phyloP scores from a whole-genome alignment of 23 red algal species.

The Gracilaria domingensis region DNA sequence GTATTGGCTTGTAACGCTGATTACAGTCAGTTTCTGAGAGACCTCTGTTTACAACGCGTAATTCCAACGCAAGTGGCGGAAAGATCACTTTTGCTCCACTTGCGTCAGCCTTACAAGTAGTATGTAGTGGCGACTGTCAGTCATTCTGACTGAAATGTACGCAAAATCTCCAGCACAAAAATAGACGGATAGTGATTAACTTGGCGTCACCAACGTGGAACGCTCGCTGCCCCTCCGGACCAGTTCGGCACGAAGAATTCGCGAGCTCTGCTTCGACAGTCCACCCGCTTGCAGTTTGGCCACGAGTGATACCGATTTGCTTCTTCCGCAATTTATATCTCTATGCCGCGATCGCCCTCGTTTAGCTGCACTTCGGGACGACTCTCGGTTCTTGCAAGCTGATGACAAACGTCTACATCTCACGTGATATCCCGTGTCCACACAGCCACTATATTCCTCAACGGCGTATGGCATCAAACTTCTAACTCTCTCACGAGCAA shows the following conservation, averaged over 20 bases:
- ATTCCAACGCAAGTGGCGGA: neutral
- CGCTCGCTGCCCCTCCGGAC: neutral
- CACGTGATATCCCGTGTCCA: conserved; percentile 3
- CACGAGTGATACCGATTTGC: neutral
- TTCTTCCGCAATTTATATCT: neutral
- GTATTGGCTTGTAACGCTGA: neutral
- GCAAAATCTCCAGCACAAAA: neutral
- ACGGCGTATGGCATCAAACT: no score
- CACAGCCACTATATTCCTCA: neutral
- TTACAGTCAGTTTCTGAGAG: neutral
- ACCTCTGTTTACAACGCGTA: neutral
- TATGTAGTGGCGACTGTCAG: neutral
- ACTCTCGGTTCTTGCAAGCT: neutral
- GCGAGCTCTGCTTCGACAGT: neutral
- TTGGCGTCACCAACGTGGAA: neutral
- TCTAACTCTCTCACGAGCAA: neutral
- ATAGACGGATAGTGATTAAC: neutral
- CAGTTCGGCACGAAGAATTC: neutral
- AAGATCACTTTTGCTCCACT: neutral
- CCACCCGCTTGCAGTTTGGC: neutral
- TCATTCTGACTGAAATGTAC: neutral
- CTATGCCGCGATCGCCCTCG: neutral
- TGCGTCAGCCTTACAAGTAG: neutral
- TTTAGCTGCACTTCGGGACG: neutral
- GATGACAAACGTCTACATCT: neutral